Evolutionary conservation across 2,329 filamentous ascomycete genomes (phyloP).

Genomic region (Pseudodiploospora longispora): DNA sequence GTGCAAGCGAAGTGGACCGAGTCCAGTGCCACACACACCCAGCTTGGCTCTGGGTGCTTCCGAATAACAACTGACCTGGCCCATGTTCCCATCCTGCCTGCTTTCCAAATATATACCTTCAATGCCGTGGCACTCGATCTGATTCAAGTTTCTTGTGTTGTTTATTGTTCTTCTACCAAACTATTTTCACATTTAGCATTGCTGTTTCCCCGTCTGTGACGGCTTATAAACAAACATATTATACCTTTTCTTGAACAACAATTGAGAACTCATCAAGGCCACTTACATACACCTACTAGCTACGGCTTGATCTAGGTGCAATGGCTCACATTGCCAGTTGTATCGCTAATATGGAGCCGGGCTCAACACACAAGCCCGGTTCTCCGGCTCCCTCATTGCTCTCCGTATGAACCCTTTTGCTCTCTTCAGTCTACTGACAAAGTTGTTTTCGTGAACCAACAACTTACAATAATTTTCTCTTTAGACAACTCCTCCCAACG

Average conservation of each 20-base stretch:
- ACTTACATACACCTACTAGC: too few relatives aligned
- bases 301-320: conserved; percentile 9
- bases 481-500: conserved; percentile 15
- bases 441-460: neutral
- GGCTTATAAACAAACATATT: too few relatives aligned
- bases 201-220: too few relatives aligned
- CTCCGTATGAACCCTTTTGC: conserved; percentile 27
- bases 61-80: conserved; percentile 2
- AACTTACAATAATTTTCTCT: conserved; percentile 1
- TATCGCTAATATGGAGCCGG: conserved; percentile 41
- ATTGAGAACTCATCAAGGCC: too few relatives aligned
- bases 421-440: neutral
- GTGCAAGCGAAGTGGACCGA: conserved; percentile 7
- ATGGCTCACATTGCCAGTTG: conserved; percentile 59
- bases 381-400: conserved; percentile 38
- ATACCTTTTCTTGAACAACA: too few relatives aligned
- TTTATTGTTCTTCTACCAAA: too few relatives aligned
- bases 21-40: conserved; percentile 1
- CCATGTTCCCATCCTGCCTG: conserved; percentile 4
- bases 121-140: neutral
- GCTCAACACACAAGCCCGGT: conserved; percentile 43
- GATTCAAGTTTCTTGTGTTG: too few relatives aligned
- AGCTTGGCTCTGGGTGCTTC: conserved; percentile 6
- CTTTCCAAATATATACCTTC: conserved; percentile 7
- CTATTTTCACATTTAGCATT: too few relatives aligned